Evolutionary conservation across 805 yeast genomes (phyloP).

Genomic region (Ogataea polymorpha): DNA sequence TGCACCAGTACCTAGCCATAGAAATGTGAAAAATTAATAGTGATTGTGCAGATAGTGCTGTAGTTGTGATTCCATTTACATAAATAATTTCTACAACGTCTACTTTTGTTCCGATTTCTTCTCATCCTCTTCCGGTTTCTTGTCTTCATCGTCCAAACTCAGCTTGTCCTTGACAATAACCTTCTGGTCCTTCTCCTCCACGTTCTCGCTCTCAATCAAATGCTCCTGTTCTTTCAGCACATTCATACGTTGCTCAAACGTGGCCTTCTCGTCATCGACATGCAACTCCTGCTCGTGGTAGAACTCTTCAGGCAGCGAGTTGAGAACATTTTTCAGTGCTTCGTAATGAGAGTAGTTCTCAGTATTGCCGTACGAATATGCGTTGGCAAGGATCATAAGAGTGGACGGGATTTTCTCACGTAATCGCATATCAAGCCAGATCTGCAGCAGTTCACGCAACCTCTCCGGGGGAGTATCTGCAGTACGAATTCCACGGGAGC

Average conservation of each 20-base stretch:
- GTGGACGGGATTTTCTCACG: conserved; percentile 89
- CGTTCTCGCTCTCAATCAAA: conserved; percentile 82
- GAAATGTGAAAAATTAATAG: neutral
- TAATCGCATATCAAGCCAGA: conserved; percentile 87
- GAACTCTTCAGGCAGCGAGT: conserved; percentile 90
- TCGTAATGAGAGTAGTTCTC: conserved; percentile 65
- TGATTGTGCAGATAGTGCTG: too few species aligned
- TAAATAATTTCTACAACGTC: neutral
- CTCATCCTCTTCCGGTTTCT: conserved; percentile 1
- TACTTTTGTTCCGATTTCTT: neutral
- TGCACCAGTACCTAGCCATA: conserved; percentile 37
- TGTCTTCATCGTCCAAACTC: conserved; percentile 50
- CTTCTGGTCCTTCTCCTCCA: conserved; percentile 65
- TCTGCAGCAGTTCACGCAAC: conserved; percentile 69
- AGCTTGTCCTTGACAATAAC: conserved; percentile 61
- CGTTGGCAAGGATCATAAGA: conserved; percentile 74
- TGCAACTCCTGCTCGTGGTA: conserved; percentile 93
- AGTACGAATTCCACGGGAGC: conserved; percentile 87
- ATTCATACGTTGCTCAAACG: conserved; percentile 67
- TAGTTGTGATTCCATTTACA: neutral
- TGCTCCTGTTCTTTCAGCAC: conserved; percentile 78
- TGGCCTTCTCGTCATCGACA: conserved; percentile 62
- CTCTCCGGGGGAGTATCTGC: conserved; percentile 74
- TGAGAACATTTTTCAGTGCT: conserved; percentile 81
- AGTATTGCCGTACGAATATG: conserved; percentile 78